These are phyloP conservation scores for Capillidium rhysosporum DNA, from an alignment of 371 early-diverging fungal species.

Conservation along the genomic window DNA sequence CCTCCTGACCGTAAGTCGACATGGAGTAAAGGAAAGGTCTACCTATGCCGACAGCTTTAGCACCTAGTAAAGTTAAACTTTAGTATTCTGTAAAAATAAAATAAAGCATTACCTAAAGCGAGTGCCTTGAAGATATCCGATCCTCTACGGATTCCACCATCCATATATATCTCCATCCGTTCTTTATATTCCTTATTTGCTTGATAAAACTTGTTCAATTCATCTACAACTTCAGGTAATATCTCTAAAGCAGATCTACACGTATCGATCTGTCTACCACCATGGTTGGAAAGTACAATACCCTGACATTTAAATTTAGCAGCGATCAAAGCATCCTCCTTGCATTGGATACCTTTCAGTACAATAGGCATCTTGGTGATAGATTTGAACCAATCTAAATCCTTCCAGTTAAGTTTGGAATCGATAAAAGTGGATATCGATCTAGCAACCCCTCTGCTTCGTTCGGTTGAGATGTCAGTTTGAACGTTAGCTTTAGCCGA, in stretches of 20 bases:
- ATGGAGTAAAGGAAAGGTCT: constrained; percentile 55
- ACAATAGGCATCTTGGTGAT: constrained; percentile 73
- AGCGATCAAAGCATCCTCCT: constrained; percentile 77
- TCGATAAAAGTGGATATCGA: constrained; percentile 62
- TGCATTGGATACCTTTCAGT: constrained; percentile 79
- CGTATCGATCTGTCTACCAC: constrained; percentile 84
- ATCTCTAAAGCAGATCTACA: constrained; percentile 45
- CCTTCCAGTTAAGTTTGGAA: constrained; percentile 66
- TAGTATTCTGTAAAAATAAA: background rate
- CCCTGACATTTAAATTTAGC: constrained; percentile 56
- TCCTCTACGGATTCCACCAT: constrained; percentile 83
- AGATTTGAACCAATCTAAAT: constrained; percentile 59
- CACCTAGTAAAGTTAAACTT: constrained; percentile 25
- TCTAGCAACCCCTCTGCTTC: constrained; percentile 40
- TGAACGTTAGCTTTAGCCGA: constrained; percentile 9
- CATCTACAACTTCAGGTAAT: constrained; percentile 61
- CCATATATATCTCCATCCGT: constrained; percentile 66
- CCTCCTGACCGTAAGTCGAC: constrained; percentile 37
- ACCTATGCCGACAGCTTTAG: constrained; percentile 83
- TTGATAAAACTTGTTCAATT: constrained; percentile 15
- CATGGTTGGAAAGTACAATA: constrained; percentile 84
- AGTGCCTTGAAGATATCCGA: constrained; percentile 84
- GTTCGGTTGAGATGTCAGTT: constrained; percentile 10
- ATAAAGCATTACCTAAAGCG: constrained; percentile 26
- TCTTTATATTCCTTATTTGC: constrained; percentile 22